Evolutionary conservation across 257 asterid species (phyloP).

Genomic region (Linderniella brevidens): DNA sequence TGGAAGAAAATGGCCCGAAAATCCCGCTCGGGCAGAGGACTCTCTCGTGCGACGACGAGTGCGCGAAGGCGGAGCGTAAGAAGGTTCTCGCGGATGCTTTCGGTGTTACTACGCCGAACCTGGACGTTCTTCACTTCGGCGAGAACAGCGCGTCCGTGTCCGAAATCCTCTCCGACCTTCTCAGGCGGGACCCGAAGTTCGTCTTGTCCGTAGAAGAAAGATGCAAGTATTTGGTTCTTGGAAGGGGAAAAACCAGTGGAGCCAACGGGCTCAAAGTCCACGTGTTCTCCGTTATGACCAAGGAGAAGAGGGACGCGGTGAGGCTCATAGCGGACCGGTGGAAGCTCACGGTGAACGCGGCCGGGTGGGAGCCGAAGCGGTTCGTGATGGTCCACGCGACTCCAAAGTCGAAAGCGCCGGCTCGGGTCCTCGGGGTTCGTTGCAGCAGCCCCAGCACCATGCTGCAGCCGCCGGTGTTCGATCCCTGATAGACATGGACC

Average conservation of each 20-base stretch:
- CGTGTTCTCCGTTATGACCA: conserved; percentile 69
- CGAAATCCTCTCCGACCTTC: conserved; percentile 69
- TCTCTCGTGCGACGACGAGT: conserved; percentile 80
- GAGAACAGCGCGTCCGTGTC: conserved; percentile 53
- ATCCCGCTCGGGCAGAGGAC: conserved; percentile 79
- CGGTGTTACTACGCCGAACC: conserved; percentile 39
- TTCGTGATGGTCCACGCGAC: conserved; percentile 66
- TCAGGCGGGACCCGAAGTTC: conserved; percentile 94
- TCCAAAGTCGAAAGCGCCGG: conserved; percentile 73
- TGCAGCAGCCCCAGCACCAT: conserved; percentile 25
- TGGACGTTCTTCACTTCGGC: conserved; percentile 82
- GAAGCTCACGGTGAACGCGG: conserved; percentile 76
- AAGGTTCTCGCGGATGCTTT: conserved; percentile 93
- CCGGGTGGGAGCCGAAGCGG: conserved; percentile 99
- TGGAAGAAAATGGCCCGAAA: conserved; percentile 49
- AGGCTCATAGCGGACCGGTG: conserved; percentile 87
- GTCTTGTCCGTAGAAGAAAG: conserved; percentile 79
- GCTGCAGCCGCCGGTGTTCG: conserved; percentile 56
- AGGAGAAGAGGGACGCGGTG: conserved; percentile 82
- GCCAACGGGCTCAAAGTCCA: conserved; percentile 52
- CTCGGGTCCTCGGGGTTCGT: conserved; percentile 66
- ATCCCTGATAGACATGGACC: conserved; percentile 91
- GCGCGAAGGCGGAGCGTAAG: conserved; percentile 70
- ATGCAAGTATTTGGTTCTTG: conserved; percentile 70
- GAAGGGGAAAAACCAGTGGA: conserved; percentile 53